Conservation (phyloP, 805 yeast genomes). For the Saturnispora sekii region DNA sequence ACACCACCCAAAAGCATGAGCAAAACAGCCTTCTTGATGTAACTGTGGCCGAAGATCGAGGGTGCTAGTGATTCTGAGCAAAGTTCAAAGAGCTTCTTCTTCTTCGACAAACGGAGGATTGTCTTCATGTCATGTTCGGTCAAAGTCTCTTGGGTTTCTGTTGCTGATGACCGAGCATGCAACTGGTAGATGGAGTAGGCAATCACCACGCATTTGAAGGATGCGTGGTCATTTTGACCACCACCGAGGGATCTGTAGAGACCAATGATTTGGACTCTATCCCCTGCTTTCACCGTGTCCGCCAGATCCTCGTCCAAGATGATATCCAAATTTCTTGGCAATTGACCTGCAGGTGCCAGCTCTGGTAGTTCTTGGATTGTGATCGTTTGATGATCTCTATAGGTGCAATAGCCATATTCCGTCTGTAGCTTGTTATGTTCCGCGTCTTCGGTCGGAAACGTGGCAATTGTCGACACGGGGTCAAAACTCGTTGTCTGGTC, state of each 20-base stretch:
- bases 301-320: slow-evolving; percentile 93
- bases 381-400: slow-evolving; percentile 87
- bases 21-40: slow-evolving; percentile 83
- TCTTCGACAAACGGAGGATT: slow-evolving; percentile 69
- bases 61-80: slow-evolving; percentile 89
- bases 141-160: slow-evolving; percentile 59
- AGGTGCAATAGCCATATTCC: slow-evolving; percentile 88
- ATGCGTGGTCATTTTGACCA: slow-evolving; percentile 45
- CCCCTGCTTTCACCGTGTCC: slow-evolving; percentile 90
- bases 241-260: slow-evolving; percentile 89
- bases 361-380: slow-evolving; percentile 98
- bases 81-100: slow-evolving; percentile 62
- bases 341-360: slow-evolving; percentile 94
- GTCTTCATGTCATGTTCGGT: slow-evolving; percentile 79
- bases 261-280: slow-evolving; percentile 88
- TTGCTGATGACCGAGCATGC: slow-evolving; percentile 68
- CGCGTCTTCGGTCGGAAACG: slow-evolving; percentile 86
- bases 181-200: slow-evolving; percentile 86
- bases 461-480: slow-evolving; percentile 72
- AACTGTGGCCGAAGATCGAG: slow-evolving; percentile 86
- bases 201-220: slow-evolving; percentile 73
- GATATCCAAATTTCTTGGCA: slow-evolving; percentile 88
- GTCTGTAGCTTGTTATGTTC: slow-evolving; percentile 84
- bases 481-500: slow-evolving; percentile 89
- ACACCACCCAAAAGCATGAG: slow-evolving; percentile 89